A percentile compares a stretch with the other conserved stretches of the same genome.
These are phyloP conservation scores for Candida parachauliodes DNA, from an alignment of 805 yeast species.

Conservation along the genomic window DNA sequence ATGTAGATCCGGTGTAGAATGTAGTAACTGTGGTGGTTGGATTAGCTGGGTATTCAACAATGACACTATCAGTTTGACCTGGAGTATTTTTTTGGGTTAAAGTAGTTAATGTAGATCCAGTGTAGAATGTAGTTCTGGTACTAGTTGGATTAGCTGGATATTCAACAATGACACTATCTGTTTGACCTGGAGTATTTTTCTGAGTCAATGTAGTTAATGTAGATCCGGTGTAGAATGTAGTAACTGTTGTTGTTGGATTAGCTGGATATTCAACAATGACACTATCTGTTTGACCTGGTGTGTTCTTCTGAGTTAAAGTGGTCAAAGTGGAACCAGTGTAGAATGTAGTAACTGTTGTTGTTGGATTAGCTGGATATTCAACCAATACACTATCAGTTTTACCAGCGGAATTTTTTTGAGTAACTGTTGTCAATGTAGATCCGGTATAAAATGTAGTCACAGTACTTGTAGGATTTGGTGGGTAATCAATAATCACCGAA, in stretches of 20 bases:
- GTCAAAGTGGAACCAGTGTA: slow-evolving; percentile 1
- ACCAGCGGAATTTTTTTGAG: not conserved
- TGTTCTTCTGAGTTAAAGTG: not conserved
- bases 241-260: slow-evolving; percentile 10
- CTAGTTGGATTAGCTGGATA: slow-evolving; percentile 12
- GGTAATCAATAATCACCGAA: slow-evolving; percentile 8
- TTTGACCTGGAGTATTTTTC: slow-evolving; percentile 2
- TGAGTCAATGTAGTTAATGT: slow-evolving; percentile 3
- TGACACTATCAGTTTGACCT: slow-evolving; percentile 8
- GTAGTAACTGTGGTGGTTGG: slow-evolving; percentile 12
- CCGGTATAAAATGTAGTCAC: slow-evolving; percentile 9
- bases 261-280: slow-evolving; percentile 13
- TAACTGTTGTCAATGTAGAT: slow-evolving; percentile 1
- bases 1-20: slow-evolving; percentile 12
- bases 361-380: slow-evolving; percentile 11
- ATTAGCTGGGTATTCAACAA: slow-evolving; percentile 15
- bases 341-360: slow-evolving; percentile 13
- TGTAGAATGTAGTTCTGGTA: slow-evolving; percentile 11
- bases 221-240: slow-evolving; percentile 5
- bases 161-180: slow-evolving; percentile 11
- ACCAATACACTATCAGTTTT: slow-evolving; percentile 9
- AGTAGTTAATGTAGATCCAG: slow-evolving; percentile 11
- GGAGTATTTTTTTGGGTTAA: slow-evolving; percentile 11
- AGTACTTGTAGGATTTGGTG: slow-evolving; percentile 12
- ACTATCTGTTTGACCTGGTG: slow-evolving; percentile 7